These are phyloP conservation scores for Ustilago cynodontis DNA, from an alignment of 1,284 basidiomycete species.

Conservation along the genomic window DNA sequence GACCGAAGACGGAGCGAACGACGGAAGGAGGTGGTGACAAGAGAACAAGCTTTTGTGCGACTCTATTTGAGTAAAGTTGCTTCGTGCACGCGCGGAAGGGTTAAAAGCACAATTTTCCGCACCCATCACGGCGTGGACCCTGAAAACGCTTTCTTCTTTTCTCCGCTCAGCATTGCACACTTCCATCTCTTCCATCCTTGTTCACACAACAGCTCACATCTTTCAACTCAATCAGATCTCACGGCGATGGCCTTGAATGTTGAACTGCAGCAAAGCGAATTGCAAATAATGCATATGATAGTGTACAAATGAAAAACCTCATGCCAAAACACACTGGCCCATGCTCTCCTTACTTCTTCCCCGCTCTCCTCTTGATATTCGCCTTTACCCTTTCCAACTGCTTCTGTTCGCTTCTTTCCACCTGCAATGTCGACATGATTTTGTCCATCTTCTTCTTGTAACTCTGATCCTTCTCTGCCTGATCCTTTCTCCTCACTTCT, in stretches of 20 bases:
- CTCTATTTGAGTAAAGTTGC: neutral
- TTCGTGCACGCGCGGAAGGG: constrained; percentile 21
- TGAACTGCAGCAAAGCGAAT: neutral
- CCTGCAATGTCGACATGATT: constrained; percentile 84
- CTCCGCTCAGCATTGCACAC: neutral
- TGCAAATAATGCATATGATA: constrained; percentile 1
- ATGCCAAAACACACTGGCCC: constrained; percentile 4
- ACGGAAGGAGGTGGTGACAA: neutral
- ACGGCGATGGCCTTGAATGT: neutral
- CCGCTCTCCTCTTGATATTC: constrained; percentile 70
- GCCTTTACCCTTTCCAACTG: constrained; percentile 77
- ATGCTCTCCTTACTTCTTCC: constrained; percentile 36
- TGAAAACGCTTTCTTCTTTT: neutral
- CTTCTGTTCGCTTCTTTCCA: constrained; percentile 95
- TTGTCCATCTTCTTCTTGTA: constrained; percentile 75
- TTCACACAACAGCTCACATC: neutral
- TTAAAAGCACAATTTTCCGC: neutral
- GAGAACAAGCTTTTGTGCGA: neutral
- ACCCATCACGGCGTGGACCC: too few relatives aligned
- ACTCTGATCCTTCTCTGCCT: constrained; percentile 80
- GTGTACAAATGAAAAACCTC: neutral
- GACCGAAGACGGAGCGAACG: neutral
- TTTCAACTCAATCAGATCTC: too few relatives aligned
- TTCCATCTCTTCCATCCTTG: neutral
- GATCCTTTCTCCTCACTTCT: constrained; percentile 78